Conservation (phyloP, 495 filamentous ascomycete genomes). For the Parathielavia appendiculata region DNA sequence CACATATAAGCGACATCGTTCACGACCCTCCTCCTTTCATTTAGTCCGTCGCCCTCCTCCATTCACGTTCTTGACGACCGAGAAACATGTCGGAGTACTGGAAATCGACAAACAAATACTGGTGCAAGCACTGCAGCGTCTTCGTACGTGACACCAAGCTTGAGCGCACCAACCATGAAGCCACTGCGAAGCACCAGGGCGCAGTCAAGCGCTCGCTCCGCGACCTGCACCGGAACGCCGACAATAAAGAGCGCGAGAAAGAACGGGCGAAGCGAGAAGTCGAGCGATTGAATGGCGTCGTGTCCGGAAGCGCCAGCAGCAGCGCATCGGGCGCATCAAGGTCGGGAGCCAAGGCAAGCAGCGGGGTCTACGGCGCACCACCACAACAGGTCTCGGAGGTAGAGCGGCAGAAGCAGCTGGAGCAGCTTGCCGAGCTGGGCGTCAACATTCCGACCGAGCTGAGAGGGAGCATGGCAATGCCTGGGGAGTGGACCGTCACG, state of each 20-base stretch:
- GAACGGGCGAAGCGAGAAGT: slow-evolving; percentile 81
- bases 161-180: slow-evolving; percentile 85
- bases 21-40: no score
- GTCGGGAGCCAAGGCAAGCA: slow-evolving; percentile 8
- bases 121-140: slow-evolving; percentile 94
- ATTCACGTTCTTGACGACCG: no score
- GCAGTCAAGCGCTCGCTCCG: slow-evolving; percentile 85
- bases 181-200: slow-evolving; percentile 80
- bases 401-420: slow-evolving; percentile 77
- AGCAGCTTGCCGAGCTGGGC: slow-evolving; percentile 82
- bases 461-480: slow-evolving; percentile 73
- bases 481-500: slow-evolving; percentile 83
- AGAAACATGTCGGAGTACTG: slow-evolving; percentile 99
- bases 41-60: no score
- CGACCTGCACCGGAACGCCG: slow-evolving; percentile 76
- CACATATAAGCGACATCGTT: no score
- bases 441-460: slow-evolving; percentile 78
- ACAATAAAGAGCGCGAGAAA: slow-evolving; percentile 69
- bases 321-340: slow-evolving; percentile 12
- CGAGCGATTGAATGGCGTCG: slow-evolving; percentile 74
- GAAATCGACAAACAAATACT: slow-evolving; percentile 96
- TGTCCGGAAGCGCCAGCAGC: slow-evolving; percentile 41
- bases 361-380: slow-evolving; percentile 17
- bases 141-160: slow-evolving; percentile 90
- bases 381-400: slow-evolving; percentile 46